phyloP scores from a whole-genome alignment of 108 stramenopile genomes.

The Epithemia pelagica region DNA sequence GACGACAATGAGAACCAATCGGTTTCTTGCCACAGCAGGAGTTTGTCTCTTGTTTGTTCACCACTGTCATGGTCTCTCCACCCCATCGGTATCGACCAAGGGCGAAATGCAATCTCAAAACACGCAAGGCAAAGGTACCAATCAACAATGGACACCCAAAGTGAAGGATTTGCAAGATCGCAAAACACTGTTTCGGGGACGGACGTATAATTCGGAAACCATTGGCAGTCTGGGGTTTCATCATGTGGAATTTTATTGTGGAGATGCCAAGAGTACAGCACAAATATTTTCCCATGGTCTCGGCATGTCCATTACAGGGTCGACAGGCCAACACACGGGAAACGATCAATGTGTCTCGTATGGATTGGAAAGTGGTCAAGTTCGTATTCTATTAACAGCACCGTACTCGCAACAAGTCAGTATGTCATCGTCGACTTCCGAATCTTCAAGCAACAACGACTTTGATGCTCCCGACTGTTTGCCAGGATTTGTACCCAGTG shows the following conservation, averaged over 20 bases:
- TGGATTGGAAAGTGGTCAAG: constrained; percentile 38
- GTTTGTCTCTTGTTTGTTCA: no score
- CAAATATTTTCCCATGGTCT: constrained; percentile 37
- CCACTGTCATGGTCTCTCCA: no score
- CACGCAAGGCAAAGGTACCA: no score
- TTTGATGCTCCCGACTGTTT: constrained; percentile 31
- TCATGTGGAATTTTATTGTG: constrained; percentile 62
- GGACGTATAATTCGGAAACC: constrained; percentile 18
- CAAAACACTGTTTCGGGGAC: constrained; percentile 4
- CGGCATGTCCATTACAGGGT: constrained; percentile 46
- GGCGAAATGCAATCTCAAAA: no score
- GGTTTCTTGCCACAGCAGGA: no score
- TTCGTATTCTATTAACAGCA: constrained; percentile 26
- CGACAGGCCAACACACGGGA: constrained; percentile 41
- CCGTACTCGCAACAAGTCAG: constrained; percentile 18
- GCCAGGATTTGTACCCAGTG: constrained; percentile 26
- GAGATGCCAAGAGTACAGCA: constrained; percentile 40
- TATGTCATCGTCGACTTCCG: background rate
- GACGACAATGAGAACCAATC: no score
- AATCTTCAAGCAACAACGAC: background rate
- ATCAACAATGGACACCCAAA: constrained; percentile 35
- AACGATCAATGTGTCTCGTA: constrained; percentile 55
- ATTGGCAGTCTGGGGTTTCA: constrained; percentile 50
- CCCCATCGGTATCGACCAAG: no score
- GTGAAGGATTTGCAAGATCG: constrained; percentile 16